These are phyloP conservation scores for Poa pratensis DNA, from an alignment of 176 grass and related monocot genomes.

Conservation along the genomic window DNA sequence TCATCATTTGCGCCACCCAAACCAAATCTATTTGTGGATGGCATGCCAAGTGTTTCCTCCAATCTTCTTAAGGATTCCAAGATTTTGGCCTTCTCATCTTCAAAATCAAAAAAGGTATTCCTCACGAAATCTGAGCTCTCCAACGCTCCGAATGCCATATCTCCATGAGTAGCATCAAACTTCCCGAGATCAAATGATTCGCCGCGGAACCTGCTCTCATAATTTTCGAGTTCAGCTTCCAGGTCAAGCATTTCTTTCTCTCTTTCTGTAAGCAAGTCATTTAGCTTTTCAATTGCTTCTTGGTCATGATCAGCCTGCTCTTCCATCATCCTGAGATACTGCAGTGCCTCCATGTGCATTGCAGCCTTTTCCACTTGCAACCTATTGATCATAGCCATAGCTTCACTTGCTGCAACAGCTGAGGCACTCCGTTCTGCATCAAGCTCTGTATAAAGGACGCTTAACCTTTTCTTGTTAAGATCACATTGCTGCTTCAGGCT, in stretches of 20 bases:
- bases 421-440: slow-evolving; percentile 94
- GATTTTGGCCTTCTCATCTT: slow-evolving; percentile 75
- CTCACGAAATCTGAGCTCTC: slow-evolving; percentile 46
- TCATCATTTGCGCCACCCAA: slow-evolving; percentile 27
- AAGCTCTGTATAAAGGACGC: slow-evolving; percentile 78
- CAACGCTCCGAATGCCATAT: slow-evolving; percentile 31
- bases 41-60: slow-evolving; percentile 60
- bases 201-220: slow-evolving; percentile 20
- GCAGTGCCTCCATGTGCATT: slow-evolving; percentile 91
- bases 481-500: slow-evolving; percentile 64
- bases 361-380: slow-evolving; percentile 94
- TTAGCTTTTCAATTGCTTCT: slow-evolving; percentile 78
- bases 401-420: slow-evolving; percentile 80
- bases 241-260: slow-evolving; percentile 90
- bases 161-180: slow-evolving; percentile 31
- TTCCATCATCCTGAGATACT: slow-evolving; percentile 98
- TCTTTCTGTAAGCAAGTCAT: slow-evolving; percentile 87
- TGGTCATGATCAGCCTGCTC: slow-evolving; percentile 93
- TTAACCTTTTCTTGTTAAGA: slow-evolving; percentile 60
- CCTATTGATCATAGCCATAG: slow-evolving; percentile 95
- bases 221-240: slow-evolving; percentile 69
- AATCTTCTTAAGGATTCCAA: slow-evolving; percentile 64
- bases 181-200: slow-evolving; percentile 44
- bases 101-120: slow-evolving; percentile 58
- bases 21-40: slow-evolving; percentile 39